Percentiles rank a stretch among this genome's conserved stretches.
phyloP scores from a whole-genome alignment of 257 asterid genomes.

The Verbena officinalis region DNA sequence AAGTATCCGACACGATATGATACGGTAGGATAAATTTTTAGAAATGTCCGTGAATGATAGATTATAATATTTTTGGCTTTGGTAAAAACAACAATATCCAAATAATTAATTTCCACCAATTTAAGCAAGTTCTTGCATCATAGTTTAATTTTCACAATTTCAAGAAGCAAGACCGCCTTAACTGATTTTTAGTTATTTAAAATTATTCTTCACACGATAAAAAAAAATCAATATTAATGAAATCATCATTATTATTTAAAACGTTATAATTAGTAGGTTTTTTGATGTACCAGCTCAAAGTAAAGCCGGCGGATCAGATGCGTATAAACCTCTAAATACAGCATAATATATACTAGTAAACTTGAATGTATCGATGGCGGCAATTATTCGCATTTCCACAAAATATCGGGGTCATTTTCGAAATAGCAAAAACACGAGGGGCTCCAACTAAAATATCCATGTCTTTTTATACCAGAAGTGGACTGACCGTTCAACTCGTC shows the following conservation, averaged over 20 bases:
- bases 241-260: background rate
- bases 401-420: conserved; percentile 10
- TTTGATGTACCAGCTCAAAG: no score
- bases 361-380: no score
- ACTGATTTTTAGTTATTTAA: background rate
- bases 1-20: no score
- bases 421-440: conserved; percentile 28
- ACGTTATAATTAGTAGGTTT: background rate
- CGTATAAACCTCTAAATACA: no score
- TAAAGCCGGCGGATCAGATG: no score
- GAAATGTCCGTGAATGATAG: no score
- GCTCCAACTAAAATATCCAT: conserved; percentile 21
- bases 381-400: background rate
- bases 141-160: no score
- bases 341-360: no score
- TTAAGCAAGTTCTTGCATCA: no score
- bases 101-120: background rate
- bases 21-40: no score
- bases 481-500: conserved; percentile 38
- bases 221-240: background rate
- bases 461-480: conserved; percentile 50
- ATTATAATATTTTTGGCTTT: background rate
- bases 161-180: no score
- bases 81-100: background rate
- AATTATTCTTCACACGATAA: background rate